Base-by-base conservation (phyloP, 2,329 filamentous ascomycete species). In the Cordyceps militaris region DNA sequence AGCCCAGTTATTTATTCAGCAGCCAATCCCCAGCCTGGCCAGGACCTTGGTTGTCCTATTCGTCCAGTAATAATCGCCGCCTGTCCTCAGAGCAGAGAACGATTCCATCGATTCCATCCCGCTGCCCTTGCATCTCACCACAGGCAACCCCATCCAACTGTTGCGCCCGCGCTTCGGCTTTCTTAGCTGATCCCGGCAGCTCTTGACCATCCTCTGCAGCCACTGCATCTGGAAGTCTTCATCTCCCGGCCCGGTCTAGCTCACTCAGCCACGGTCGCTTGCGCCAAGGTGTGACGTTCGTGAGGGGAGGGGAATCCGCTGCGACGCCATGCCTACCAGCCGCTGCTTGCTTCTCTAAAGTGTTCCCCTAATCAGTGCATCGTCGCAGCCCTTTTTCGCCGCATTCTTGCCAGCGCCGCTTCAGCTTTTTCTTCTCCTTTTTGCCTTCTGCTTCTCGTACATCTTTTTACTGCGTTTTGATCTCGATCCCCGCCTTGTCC, bases 301-400 rank as follows among this genome's bases (percentile, higher is more conserved):
- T 42, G 44, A 54, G 55, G 59, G 38, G 59, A 62, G 46, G 50
- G 51, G 53, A 57, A 38, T 9, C 43, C 16, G 14, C 40, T 40
- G 48, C 46, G 47, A 50, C 46, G 47, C 55, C 23, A 57, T 57
- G 55, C 55, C 36, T 50, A 34, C 43, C 28, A 19, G 43, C 55
- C 26, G 47, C 34, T 50, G 19, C 3, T 42, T 14, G 47, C 47
- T 57, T 57, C 46, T 44, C 13, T 57, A 21, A 51, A 36, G 24
- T 40, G 4, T 16, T n/a, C 24, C 34, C 44, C 19, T 32, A 11
- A 23, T 40, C 32, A 46, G 34, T 46, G 44, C 53, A 30, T 49
- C 53, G 8, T 40, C 34, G 24, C 32, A 24, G 34, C 19, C 11
- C 9, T 14, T 47, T 23, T 44, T n/a, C 14, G 30, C 16, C 43